Evolutionary conservation across 2,329 filamentous ascomycete genomes (phyloP), one percentile per base, ranked within the genome.

Genomic region (Fusarium sp.): DNA sequence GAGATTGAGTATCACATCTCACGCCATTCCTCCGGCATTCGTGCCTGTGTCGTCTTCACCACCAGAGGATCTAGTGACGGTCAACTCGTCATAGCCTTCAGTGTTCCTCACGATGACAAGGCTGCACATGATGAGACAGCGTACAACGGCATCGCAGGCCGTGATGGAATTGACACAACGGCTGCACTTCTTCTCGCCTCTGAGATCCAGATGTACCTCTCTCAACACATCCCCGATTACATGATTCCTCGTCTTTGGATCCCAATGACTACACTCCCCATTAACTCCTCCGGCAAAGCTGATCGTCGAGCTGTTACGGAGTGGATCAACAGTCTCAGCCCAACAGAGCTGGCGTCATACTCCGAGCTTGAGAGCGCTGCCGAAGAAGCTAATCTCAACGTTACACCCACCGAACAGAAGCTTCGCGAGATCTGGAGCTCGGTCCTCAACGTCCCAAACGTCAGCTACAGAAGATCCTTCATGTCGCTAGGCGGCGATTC

Each of bases 1-100:
- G 51, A 57, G 24, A 62, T 62, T 17, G 62, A 65, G 38, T 65
- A 65, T 36, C 55, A 58, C 30, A 58, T 58, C 13, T 58, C 55
- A 1, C 55, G 41, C 1, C 55, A 58, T 14, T 18, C 55, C 2
- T 58, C 41, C 0, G 55, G 55, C 17, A 48, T 58, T 22, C 55
- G 55, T 6, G 62, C 47, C 24, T 56, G 54, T 12, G 34, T 62
- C 1, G 26, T 58, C 6, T 62, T 58, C 3, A 58, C 51, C 0
- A 32, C 41, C 10, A 48, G 30, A 10, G 39, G n/a, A 4, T 58
- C 55, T 0, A 48, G 10, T 10, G 55, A 58, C 8, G 55, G 41
- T 8, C 55, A 58, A 0, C 41, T 58, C 6, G 30, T 58, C 4
- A 48, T 41, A 1, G 55, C 30, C 1, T 58, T 58, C 6, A 58